Evolutionary conservation across 805 yeast genomes (phyloP).

Genomic region (Lachancea fermentati): DNA sequence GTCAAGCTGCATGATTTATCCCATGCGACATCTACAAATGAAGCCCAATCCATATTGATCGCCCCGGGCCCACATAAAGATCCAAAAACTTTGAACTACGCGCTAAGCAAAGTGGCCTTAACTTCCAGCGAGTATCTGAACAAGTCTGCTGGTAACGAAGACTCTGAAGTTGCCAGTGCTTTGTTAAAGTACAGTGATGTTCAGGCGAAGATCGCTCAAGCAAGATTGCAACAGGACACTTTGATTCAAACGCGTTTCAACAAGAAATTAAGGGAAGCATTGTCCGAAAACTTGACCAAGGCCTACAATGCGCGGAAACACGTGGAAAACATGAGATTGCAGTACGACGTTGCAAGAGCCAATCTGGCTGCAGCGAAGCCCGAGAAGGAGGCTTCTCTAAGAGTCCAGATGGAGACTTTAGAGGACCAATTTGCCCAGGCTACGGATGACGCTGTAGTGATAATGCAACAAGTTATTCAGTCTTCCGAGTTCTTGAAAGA

Average conservation of each 20-base stretch:
- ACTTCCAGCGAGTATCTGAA: slow-evolving; percentile 33
- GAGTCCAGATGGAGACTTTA: slow-evolving; percentile 73
- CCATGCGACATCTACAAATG: slow-evolving; percentile 70
- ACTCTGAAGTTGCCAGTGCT: slow-evolving; percentile 53
- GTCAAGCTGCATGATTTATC: slow-evolving; percentile 61
- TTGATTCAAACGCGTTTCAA: slow-evolving; percentile 66
- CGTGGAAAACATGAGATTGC: slow-evolving; percentile 72
- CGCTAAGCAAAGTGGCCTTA: slow-evolving; percentile 70
- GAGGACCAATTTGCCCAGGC: slow-evolving; percentile 89
- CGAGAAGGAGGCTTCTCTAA: slow-evolving; percentile 64
- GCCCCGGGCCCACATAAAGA: slow-evolving; percentile 39
- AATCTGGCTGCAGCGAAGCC: slow-evolving; percentile 46
- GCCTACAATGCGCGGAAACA: slow-evolving; percentile 64
- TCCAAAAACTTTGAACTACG: slow-evolving; percentile 81
- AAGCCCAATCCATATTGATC: slow-evolving; percentile 69
- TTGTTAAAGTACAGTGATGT: slow-evolving; percentile 63
- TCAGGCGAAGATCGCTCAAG: slow-evolving; percentile 72
- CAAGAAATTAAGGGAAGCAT: slow-evolving; percentile 54
- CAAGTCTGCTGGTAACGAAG: slow-evolving; percentile 32
- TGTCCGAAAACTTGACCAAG: slow-evolving; percentile 53
- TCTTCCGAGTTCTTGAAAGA: slow-evolving; percentile 63
- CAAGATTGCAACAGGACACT: slow-evolving; percentile 76
- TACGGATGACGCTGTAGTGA: slow-evolving; percentile 78
- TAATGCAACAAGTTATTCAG: slow-evolving; percentile 75
- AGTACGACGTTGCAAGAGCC: slow-evolving; percentile 73